Base-by-base conservation (phyloP, 179 eudicot genomes). In the Spinacia oleracea region DNA sequence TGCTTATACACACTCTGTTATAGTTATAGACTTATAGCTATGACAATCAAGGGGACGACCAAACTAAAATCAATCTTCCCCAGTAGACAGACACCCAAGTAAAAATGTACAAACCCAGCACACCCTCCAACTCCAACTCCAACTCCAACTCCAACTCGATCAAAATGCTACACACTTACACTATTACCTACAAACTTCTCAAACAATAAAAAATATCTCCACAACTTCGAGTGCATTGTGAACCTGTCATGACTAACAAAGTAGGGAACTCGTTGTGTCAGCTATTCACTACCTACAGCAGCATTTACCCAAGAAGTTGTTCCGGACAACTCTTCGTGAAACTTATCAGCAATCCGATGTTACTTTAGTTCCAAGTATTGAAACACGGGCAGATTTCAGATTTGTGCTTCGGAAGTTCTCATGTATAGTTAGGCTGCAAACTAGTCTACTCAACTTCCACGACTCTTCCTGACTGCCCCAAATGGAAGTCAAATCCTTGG, bases 51-150 rank as follows among this genome's bases (percentile, higher is more conserved):
- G 73, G 51, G 73, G 75, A 63, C 72, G 76, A 46, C 58, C 35
- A 29, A 48, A 63, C 70, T 50, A 66, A 40, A 25, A 73, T 73
- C 70, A 76, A 65, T 76, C 65, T 70, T 23, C 72, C 77, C 75
- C 70, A 50, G 21, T 15, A 42, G 46, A 60, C n/a, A 42, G 46
- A 60, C n/a, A 53, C 42, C 62, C 70, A 21, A 76, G 80, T 79
- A 68, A 79, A 71, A 71, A 83, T 83, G 38, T 83, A 83, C 86
- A 83, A 64, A 71, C 74, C 46, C 76, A 68, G 23, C 78, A 77
- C 78, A 70, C 79, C 71, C 32, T 80, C 71, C 34, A 68, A 64
- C 31, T 80, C 75, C n/a, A n/a, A n/a, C n/a, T n/a, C n/a, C n/a
- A n/a, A n/a, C n/a, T n/a, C n/a, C n/a, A n/a, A n/a, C 32, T 80